Conservation (phyloP, 208 protist species). For the Polymyxa betae region DNA sequence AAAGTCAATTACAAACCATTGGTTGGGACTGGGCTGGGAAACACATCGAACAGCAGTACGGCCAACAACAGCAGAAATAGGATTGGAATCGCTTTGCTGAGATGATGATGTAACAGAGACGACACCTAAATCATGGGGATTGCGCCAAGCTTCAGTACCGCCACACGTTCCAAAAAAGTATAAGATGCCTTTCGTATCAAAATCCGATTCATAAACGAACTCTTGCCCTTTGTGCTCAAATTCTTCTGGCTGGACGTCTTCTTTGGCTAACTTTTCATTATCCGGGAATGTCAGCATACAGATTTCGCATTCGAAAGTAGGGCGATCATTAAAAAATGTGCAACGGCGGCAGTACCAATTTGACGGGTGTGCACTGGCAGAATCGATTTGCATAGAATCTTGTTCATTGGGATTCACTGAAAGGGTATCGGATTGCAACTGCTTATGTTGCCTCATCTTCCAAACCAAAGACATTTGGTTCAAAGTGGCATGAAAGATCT, state of each 20-base stretch:
- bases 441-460: slow-evolving; percentile 28
- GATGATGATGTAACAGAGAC: slow-evolving; percentile 55
- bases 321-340: slow-evolving; percentile 7
- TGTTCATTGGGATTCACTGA: neutral
- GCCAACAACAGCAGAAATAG: slow-evolving; percentile 31
- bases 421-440: neutral
- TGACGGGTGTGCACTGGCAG: neutral
- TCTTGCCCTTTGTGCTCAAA: neutral
- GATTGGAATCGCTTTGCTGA: slow-evolving; percentile 51
- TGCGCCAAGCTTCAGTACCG: neutral
- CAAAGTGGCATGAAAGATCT: neutral
- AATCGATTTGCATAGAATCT: neutral
- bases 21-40: slow-evolving; percentile 37
- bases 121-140: neutral
- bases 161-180: slow-evolving; percentile 63
- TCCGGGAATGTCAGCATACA: neutral
- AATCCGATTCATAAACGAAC: slow-evolving; percentile 66
- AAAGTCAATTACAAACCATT: slow-evolving; percentile 65
- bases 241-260: neutral
- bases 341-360: neutral
- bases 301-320: neutral
- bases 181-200: slow-evolving; percentile 65
- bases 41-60: neutral
- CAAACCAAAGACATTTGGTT: slow-evolving; percentile 26
- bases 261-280: slow-evolving; percentile 33